Evolutionary conservation across 345 rosid species (phyloP), one percentile per base, ranked within the genome.

Genomic region (Noccaea bulbosa): DNA sequence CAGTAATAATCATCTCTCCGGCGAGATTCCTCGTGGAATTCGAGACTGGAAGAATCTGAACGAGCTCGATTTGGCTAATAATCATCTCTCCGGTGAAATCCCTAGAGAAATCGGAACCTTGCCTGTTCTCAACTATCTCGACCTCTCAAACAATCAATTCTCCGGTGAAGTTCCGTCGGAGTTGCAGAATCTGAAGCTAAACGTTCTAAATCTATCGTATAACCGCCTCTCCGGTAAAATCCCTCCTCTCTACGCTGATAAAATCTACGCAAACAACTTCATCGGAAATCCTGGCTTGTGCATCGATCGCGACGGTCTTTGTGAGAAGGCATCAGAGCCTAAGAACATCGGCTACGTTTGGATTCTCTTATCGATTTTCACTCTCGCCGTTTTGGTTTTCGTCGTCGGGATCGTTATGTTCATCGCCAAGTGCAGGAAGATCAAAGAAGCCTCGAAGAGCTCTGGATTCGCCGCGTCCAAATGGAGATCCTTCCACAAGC

Each of bases 401-500:
- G 79, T 85, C 2, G 67, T 79, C 10, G 96, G 98, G 38, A 50
- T 87, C n/a, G 71, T 70, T 62, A 83, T 88, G 87, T 85, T 93
- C 79, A 78, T 65, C 62, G 49, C 80, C n/a, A 87, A 82, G 66
- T 90, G 77, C 57, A 45, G 62, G 74, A 83, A 73, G 15, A 71
- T 84, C 67, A 81, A 71, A 77, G 81, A 71, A 77, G 81, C 78
- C 70, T 43, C 70, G 0, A 86, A 82, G 81, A 84, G 69, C 38
- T n/a, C 64, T 35, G 22, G 30, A 43, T 76, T 67, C 0, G 44
- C 71, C 0, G 57, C 78, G 7, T 70, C 87, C 0, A 90, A 93
- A 80, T 93, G 98, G 98, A 87, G 82, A 69, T 83, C 94, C 0
- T 93, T 93, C 79, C 98, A 93, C 66, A 89, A 86, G 69, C 81